A percentile compares a stretch with the other conserved stretches of the same genome.
These are phyloP conservation scores for Rhododendron kiyosumense DNA, from an alignment of 148 eudicot genomes.

Conservation along the genomic window DNA sequence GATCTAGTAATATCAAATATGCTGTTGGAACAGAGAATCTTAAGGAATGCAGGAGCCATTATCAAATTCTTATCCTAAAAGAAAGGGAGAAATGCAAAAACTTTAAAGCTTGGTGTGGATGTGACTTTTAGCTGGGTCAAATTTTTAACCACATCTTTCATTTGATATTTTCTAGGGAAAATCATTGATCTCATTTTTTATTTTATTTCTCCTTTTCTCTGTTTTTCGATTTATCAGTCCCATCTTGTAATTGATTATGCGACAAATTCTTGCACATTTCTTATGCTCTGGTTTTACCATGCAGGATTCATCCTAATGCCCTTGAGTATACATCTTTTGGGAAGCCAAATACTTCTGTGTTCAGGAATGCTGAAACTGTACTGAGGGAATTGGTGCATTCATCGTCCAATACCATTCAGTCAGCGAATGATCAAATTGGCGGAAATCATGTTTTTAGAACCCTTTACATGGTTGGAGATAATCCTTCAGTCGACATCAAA, in stretches of 20 bases:
- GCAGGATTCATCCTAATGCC: constrained; percentile 76
- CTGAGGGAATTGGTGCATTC: constrained; percentile 29
- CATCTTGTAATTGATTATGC: neutral
- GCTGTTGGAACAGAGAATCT: neutral
- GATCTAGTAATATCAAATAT: neutral
- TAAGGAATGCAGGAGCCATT: neutral
- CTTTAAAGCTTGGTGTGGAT: neutral
- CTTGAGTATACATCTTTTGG: constrained; percentile 78
- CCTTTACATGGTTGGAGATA: constrained; percentile 91
- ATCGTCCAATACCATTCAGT: neutral
- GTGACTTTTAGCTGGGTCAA: neutral
- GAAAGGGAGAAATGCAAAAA: neutral
- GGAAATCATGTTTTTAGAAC: constrained; percentile 43
- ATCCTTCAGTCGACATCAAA: constrained; percentile 85
- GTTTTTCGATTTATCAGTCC: neutral
- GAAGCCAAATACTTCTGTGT: constrained; percentile 77
- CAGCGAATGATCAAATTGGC: constrained; percentile 19
- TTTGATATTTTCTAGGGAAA: neutral
- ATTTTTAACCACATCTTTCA: neutral
- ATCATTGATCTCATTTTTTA: neutral
- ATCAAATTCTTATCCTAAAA: neutral
- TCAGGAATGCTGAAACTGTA: constrained; percentile 67
- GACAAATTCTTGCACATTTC: neutral
- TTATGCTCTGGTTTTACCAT: constrained; percentile 14
- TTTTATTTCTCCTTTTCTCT: neutral